Base-by-base conservation (phyloP, 306 rosid species). In the Morella rubra region DNA sequence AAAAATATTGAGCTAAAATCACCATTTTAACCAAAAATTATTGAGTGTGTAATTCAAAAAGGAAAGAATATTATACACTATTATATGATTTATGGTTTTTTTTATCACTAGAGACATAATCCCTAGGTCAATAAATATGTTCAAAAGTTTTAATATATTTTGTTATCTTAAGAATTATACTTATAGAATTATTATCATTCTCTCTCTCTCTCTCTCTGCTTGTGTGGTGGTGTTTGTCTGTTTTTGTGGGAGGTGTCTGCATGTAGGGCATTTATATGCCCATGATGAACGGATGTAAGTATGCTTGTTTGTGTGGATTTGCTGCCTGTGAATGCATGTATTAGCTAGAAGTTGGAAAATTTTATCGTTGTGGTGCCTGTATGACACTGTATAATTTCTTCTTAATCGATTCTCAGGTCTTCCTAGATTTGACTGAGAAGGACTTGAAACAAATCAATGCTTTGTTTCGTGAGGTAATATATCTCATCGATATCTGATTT, bases 361-460 rank as follows among this genome's bases (percentile, higher is more conserved):
- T 66, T 58, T 37, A 16, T 71, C 18, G 42, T 20, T 74, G 53
- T 44, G 65, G 70, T 55, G 59, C 75, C 1, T 32, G 47, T 77
- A 15, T 71, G 32, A 76, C 65, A 77, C 80, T 56, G 19, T 84
- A 49, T 52, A 54, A 54, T 74, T 53, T 50, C 7, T 62, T 78
- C 71, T 42, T 20, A 8, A 71, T 78, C 75, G 81, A 68, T 78
- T 85, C 65, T 67, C 84, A 95, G 98, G 91, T 95, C 72, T 92
- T 95, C 83, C 87, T 90, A 72, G 93, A 95, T 65, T 85, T 95
- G 90, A 81, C 93, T 46, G 96, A 91, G 80, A 95, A 92, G 92
- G 98, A 92, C 84, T 88, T 92, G 92, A 90, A 85, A 81, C 90
- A 88, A 89, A 86, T 95, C 67, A 95, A 84, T 69, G 83, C 88